Evolutionary conservation across 202 grass and related monocot species (phyloP).

Genomic region (Zizania palustris): DNA sequence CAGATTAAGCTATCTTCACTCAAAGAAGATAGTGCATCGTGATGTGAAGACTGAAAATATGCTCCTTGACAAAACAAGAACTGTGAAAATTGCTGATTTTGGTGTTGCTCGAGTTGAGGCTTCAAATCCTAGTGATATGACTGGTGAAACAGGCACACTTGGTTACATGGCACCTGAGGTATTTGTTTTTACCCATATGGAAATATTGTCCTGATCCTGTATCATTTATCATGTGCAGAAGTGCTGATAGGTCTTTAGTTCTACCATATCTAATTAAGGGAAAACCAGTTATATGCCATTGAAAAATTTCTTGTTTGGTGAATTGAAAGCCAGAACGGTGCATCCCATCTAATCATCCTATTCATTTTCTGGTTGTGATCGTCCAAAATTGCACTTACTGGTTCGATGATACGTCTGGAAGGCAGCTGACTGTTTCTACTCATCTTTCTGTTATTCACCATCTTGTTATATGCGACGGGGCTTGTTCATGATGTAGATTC

Average conservation of each 20-base stretch:
- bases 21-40: conserved; percentile 93
- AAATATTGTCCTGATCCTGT: not conserved
- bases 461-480: not conserved
- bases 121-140: conserved; percentile 99
- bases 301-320: not conserved
- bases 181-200: conserved; percentile 28
- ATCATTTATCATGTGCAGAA: not conserved
- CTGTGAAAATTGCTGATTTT: conserved; percentile 97
- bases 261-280: not conserved
- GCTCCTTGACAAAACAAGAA: conserved; percentile 94
- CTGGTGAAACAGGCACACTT: conserved; percentile 97
- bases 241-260: conserved; percentile 3
- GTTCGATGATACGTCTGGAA: not conserved
- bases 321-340: not conserved
- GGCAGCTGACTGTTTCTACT: not conserved
- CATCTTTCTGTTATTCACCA: not conserved
- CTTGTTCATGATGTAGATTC: not conserved
- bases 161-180: conserved; percentile 99
- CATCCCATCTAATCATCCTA: not conserved
- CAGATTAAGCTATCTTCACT: conserved; percentile 98
- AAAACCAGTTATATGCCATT: not conserved
- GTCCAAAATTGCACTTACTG: not conserved
- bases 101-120: conserved; percentile 98
- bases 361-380: not conserved
- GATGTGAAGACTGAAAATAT: conserved; percentile 99